phyloP scores from a whole-genome alignment of 768 basidiomycete species.

The Lentinula guzmanii region DNA sequence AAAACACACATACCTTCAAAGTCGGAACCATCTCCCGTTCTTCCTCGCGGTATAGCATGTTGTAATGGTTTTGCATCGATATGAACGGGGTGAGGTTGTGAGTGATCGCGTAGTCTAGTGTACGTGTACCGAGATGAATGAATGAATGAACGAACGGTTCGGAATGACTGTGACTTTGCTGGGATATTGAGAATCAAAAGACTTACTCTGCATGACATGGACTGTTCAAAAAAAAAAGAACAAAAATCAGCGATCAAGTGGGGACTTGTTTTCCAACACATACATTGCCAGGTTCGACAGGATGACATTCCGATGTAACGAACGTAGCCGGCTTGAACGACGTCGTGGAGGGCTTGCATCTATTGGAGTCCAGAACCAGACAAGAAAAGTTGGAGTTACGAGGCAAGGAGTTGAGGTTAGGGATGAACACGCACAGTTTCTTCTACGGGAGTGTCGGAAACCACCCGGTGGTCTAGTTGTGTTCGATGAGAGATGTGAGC shows the following conservation, averaged over 20 bases:
- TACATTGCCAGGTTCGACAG: conserved; percentile 28
- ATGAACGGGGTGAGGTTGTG: conserved; percentile 48
- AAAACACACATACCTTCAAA: conserved; percentile 16
- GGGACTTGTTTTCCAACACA: conserved; percentile 6
- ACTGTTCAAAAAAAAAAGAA: neutral
- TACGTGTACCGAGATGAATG: neutral
- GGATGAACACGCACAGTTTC: conserved; percentile 23
- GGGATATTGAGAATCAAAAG: neutral
- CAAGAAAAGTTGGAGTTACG: neutral
- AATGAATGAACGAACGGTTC: neutral
- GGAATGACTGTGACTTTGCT: too few species aligned
- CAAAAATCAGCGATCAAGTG: neutral
- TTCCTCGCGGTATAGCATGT: conserved; percentile 53
- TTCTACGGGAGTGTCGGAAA: conserved; percentile 41
- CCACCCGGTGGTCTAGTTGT: conserved; percentile 37
- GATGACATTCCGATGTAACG: conserved; percentile 34
- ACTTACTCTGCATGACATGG: conserved; percentile 6
- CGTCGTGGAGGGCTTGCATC: conserved; percentile 49
- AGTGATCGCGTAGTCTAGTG: conserved; percentile 31
- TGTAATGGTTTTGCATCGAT: conserved; percentile 62
- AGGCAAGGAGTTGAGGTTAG: neutral
- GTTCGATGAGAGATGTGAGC: neutral
- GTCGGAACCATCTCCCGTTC: conserved; percentile 53
- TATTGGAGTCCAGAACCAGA: conserved; percentile 10
- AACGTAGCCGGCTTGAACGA: conserved; percentile 42